Percentiles rank a stretch among this genome's conserved stretches.
These are phyloP conservation scores for Schizochytrium sp. DNA, from an alignment of 108 stramenopile species.

Conservation along the genomic window DNA sequence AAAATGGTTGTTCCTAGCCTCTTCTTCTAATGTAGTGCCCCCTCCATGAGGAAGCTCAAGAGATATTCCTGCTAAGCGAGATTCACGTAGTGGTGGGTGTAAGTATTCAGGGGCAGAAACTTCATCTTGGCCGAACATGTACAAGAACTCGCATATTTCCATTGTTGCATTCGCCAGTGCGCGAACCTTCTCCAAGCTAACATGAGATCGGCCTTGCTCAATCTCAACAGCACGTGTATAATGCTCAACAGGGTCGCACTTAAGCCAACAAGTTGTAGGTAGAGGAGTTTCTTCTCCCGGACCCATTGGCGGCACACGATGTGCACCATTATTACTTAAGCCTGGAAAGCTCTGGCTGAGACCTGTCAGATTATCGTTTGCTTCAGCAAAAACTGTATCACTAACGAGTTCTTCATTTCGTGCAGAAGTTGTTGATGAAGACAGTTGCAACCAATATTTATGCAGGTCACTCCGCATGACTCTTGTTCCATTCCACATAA, in stretches of 20 bases:
- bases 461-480: conserved; percentile 11
- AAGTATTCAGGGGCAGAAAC: conserved; percentile 16
- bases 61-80: neutral
- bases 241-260: conserved; percentile 33
- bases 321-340: neutral
- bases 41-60: conserved; percentile 24
- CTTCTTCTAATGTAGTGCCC: neutral
- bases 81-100: conserved; percentile 19
- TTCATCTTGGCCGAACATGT: conserved; percentile 36
- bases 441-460: neutral
- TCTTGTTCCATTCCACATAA: conserved; percentile 4
- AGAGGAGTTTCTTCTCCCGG: neutral
- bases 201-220: neutral
- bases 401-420: too few relatives aligned
- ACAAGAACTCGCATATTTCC: conserved; percentile 45
- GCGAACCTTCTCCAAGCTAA: neutral
- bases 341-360: neutral
- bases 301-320: neutral
- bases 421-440: neutral
- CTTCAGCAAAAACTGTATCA: neutral
- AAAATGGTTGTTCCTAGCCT: neutral
- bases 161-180: neutral
- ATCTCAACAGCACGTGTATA: conserved; percentile 3
- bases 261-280: neutral
- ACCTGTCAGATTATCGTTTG: neutral